Evolutionary conservation across 2,329 filamentous ascomycete species (phyloP).

Genomic region (Fusarium staphyleae): DNA sequence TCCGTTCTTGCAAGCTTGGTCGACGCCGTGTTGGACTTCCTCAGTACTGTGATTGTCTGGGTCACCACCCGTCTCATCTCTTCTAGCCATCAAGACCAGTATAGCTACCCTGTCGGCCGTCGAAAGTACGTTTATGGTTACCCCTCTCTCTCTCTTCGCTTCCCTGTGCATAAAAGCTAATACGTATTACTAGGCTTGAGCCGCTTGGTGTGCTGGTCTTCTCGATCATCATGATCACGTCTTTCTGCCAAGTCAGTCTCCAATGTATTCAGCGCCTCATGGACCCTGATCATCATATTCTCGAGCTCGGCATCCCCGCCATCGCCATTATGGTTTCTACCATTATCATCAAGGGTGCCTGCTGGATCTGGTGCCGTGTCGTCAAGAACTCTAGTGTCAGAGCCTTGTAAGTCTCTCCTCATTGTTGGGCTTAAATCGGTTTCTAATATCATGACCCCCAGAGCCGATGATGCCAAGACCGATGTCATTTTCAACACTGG

Average conservation of each 20-base stretch:
- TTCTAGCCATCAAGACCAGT: slow-evolving; percentile 70
- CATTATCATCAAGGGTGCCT: slow-evolving; percentile 80
- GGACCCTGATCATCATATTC: slow-evolving; percentile 67
- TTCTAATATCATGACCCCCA: slow-evolving; percentile 32
- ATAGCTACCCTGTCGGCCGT: slow-evolving; percentile 80
- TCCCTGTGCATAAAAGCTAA: slow-evolving; percentile 25
- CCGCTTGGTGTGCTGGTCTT: slow-evolving; percentile 84
- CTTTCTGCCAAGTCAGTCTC: slow-evolving; percentile 79
- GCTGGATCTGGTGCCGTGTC: slow-evolving; percentile 87
- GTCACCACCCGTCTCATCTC: slow-evolving; percentile 75
- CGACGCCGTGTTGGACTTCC: slow-evolving; percentile 80
- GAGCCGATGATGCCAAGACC: slow-evolving; percentile 63
- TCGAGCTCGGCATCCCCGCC: slow-evolving; percentile 76
- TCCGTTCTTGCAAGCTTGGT: slow-evolving; percentile 82
- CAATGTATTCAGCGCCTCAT: slow-evolving; percentile 72
- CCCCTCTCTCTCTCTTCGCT: neutral
- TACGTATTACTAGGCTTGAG: slow-evolving; percentile 63
- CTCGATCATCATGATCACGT: slow-evolving; percentile 85
- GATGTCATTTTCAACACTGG: slow-evolving; percentile 92
- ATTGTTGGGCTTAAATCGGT: neutral
- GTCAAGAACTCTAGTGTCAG: slow-evolving; percentile 88
- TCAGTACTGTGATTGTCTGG: slow-evolving; percentile 84
- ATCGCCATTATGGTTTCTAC: slow-evolving; percentile 83
- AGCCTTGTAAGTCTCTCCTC: slow-evolving; percentile 63
- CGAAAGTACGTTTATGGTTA: slow-evolving; percentile 54